These are phyloP conservation scores for Dendryphion nanum DNA, from an alignment of 2,329 filamentous ascomycete species.

Conservation along the genomic window DNA sequence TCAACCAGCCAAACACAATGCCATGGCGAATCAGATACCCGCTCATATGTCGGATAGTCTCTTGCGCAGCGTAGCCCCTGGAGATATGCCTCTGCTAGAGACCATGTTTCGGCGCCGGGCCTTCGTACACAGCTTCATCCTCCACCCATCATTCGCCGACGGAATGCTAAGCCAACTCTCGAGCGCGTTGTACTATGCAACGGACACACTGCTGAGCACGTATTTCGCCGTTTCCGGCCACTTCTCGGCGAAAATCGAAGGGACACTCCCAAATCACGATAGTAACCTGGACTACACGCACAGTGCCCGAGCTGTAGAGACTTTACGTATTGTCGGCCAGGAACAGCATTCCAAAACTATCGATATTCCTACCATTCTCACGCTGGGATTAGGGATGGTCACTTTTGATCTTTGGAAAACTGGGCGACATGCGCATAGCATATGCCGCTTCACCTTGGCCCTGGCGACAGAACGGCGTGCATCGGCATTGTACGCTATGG, in stretches of 20 bases:
- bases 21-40: background rate
- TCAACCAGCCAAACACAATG: background rate
- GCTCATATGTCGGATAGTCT: background rate
- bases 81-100: background rate
- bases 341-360: background rate
- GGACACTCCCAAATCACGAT: background rate
- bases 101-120: background rate
- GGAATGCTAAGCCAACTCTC: slow-evolving; percentile 1
- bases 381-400: background rate
- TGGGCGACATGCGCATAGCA: background rate
- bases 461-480: background rate
- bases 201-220: background rate
- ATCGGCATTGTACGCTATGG: background rate
- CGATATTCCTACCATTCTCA: background rate
- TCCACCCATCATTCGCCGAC: background rate
- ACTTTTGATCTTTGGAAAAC: background rate
- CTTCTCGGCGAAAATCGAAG: background rate
- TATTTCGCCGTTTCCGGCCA: background rate
- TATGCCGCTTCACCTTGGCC: background rate
- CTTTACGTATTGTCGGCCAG: background rate
- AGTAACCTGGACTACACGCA: background rate
- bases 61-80: background rate
- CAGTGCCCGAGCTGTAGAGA: background rate
- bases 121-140: background rate
- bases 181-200: no score